Conservation (phyloP, 306 rosid genomes). For the Chamaecrista fasciculata region DNA sequence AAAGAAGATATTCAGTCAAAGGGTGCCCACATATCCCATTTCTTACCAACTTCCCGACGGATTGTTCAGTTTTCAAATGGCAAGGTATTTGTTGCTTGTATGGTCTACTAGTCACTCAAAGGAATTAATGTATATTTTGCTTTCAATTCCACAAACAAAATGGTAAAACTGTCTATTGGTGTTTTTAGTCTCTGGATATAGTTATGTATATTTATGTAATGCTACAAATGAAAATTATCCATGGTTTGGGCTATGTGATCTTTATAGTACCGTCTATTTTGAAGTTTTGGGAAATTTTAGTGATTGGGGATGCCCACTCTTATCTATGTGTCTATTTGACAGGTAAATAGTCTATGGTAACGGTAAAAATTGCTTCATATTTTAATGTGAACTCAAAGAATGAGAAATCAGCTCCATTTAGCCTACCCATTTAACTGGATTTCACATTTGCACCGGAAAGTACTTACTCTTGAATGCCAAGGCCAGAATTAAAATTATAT, state of each 20-base stretch:
- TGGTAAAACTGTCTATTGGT: neutral
- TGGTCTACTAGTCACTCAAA: neutral
- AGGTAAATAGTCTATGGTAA: neutral
- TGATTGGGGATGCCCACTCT: neutral
- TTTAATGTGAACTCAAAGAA: neutral
- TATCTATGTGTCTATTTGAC: neutral
- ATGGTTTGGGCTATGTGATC: neutral
- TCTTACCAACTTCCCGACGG: conserved; percentile 89
- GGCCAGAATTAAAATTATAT: neutral
- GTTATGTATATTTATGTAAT: neutral
- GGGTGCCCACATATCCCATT: conserved; percentile 64
- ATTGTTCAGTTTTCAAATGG: conserved; percentile 99
- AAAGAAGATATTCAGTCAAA: conserved; percentile 44
- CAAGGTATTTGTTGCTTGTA: conserved; percentile 50
- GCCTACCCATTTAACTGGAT: neutral
- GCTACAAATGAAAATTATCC: neutral
- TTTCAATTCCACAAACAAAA: neutral
- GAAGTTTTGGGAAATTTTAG: neutral
- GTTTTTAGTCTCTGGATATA: neutral
- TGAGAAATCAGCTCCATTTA: neutral
- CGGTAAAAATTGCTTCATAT: neutral
- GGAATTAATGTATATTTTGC: neutral
- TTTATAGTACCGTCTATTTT: neutral
- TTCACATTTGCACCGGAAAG: neutral
- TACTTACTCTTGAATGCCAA: neutral